Evolutionary conservation across 2,329 filamentous ascomycete genomes (phyloP).

Genomic region (Blastomyces gilchristii): DNA sequence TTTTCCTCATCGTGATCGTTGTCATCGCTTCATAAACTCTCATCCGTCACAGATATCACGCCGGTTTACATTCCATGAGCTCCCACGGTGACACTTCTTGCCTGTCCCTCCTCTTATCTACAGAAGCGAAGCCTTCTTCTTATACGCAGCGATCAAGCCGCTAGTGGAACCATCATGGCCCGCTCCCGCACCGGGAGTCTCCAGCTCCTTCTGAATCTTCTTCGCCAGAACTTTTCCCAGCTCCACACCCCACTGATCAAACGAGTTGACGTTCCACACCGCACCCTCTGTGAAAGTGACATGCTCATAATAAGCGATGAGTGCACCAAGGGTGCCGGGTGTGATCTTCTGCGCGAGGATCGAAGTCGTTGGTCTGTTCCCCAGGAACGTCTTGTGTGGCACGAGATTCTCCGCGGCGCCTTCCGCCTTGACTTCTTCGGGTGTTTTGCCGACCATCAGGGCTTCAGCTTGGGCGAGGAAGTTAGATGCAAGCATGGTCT

Average conservation of each 20-base stretch:
- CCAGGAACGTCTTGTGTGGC: constrained; percentile 98
- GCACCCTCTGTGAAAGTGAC: constrained; percentile 95
- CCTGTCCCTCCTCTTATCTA: neutral
- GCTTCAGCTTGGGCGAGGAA: constrained; percentile 43
- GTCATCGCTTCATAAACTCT: neutral
- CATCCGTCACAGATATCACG: neutral
- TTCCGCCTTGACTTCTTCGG: constrained; percentile 40
- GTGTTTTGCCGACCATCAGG: constrained; percentile 45
- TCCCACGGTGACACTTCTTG: neutral
- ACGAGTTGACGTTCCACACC: constrained; percentile 98
- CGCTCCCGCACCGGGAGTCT: constrained; percentile 58
- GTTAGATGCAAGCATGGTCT: constrained; percentile 52
- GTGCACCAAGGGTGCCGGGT: constrained; percentile 79
- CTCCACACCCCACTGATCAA: constrained; percentile 99
- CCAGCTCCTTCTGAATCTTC: constrained; percentile 79
- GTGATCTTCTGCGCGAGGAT: constrained; percentile 92
- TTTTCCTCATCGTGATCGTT: neutral
- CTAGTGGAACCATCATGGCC: constrained; percentile 81
- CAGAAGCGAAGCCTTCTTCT: constrained; percentile 51
- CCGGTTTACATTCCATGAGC: neutral
- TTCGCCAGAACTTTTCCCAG: constrained; percentile 92
- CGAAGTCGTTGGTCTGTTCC: constrained; percentile 92
- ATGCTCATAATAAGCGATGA: constrained; percentile 99
- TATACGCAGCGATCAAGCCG: constrained; percentile 84
- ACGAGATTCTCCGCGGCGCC: constrained; percentile 50